These are phyloP conservation scores for Podila horticola DNA, from an alignment of 192 early-diverging fungal genomes.

Conservation along the genomic window DNA sequence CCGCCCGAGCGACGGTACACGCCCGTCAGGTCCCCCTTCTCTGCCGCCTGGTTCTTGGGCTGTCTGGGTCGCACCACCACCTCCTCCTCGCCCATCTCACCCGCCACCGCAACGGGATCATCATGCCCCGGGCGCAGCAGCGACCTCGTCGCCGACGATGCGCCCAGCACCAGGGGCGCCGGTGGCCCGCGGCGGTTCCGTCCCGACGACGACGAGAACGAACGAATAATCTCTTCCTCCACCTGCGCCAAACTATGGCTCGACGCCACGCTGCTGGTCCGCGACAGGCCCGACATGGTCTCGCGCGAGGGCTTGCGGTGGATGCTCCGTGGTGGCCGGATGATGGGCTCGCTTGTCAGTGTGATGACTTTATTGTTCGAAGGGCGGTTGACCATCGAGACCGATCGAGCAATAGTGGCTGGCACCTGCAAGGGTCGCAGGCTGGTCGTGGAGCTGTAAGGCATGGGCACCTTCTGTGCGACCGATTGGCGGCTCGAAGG, in stretches of 20 bases:
- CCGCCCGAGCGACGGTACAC: not conserved
- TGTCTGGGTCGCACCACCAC: not conserved
- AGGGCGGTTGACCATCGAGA: not conserved
- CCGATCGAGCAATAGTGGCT: not conserved
- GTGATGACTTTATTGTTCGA: not conserved
- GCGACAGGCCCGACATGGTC: not conserved
- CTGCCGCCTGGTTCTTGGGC: not conserved
- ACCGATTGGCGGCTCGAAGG: not conserved
- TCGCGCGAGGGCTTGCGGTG: constrained; percentile 3
- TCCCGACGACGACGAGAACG: not conserved
- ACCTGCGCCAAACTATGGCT: not conserved
- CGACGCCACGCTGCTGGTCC: not conserved
- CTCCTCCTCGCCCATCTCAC: not conserved
- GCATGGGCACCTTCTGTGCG: not conserved
- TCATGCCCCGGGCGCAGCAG: not conserved
- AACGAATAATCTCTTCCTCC: not conserved
- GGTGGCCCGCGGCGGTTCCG: not conserved
- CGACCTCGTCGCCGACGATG: not conserved
- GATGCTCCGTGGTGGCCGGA: not conserved
- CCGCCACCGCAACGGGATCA: not conserved
- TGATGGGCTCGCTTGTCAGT: not conserved
- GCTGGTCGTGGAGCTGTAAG: not conserved
- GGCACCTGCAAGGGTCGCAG: not conserved
- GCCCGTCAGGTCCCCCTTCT: not conserved
- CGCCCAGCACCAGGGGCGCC: not conserved